phyloP scores from a whole-genome alignment of 768 basidiomycete genomes.

The Boletales sp. region DNA sequence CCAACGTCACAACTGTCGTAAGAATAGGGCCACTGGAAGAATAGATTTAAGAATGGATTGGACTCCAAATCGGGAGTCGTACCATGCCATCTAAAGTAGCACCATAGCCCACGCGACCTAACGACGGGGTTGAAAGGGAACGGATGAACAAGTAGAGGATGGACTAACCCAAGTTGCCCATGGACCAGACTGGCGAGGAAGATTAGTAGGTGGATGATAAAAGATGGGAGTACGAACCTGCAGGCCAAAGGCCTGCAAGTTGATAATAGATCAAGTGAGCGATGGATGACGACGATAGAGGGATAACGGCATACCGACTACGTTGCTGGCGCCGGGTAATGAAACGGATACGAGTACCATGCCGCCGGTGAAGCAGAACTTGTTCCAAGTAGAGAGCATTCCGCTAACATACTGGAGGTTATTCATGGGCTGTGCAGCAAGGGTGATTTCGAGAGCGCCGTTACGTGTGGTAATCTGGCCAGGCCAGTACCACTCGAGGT shows the following conservation, averaged over 20 bases:
- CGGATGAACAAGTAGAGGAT: neutral
- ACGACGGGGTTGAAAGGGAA: neutral
- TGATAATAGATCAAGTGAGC: neutral
- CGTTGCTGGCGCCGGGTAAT: constrained; percentile 61
- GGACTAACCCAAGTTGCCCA: constrained; percentile 70
- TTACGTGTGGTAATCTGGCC: constrained; percentile 66
- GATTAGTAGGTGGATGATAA: constrained; percentile 10
- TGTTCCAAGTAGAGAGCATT: constrained; percentile 75
- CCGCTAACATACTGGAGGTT: constrained; percentile 71
- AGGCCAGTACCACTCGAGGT: constrained; percentile 90
- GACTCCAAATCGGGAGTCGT: constrained; percentile 18
- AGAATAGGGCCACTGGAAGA: constrained; percentile 69
- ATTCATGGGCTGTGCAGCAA: constrained; percentile 64
- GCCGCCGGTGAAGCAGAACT: constrained; percentile 93
- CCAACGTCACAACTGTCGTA: constrained; percentile 92
- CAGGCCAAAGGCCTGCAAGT: constrained; percentile 66
- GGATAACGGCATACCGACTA: constrained; percentile 36
- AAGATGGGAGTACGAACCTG: constrained; percentile 28
- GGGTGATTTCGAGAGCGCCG: constrained; percentile 74
- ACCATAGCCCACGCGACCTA: constrained; percentile 83
- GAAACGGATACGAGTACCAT: constrained; percentile 66
- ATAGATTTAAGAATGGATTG: neutral
- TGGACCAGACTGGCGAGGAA: constrained; percentile 51
- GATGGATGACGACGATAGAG: neutral
- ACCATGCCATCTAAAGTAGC: constrained; percentile 83